Base-by-base conservation (phyloP, 768 basidiomycete genomes). In the Pulveroboletus sp. region DNA sequence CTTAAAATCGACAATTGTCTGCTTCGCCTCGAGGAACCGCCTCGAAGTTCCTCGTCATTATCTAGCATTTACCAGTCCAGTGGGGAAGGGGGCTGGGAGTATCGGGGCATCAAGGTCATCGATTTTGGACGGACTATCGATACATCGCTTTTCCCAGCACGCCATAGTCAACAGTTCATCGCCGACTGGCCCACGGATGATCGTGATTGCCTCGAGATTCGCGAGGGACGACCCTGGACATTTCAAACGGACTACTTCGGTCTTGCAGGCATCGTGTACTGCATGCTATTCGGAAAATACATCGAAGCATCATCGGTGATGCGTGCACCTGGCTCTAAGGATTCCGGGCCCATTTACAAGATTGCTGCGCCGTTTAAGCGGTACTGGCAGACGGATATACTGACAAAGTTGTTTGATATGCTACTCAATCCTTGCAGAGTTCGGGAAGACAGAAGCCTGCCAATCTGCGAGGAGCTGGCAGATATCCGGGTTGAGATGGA, bases 1-100 rank as follows among this genome's bases (percentile, higher is more conserved):
- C 78, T 99, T 55, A 99, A 99, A 75, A 96, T 98, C 67, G 96
- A 99, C 71, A 99, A 99, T 71, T 96, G 94, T 65, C 78, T 99
- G n/a, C 74, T 98, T 8, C 83, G 96, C 5, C 77, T 99, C 39
- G 87, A 92, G 55, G 87, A 90, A 45, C 83, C 88, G 5, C 84
- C 85, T 2, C 84, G 83, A 3, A 83, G 83, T 1, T 68, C 77
- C 1, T 74, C 83, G 0, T 76, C 80, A 1, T 92, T 94, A 85
- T 78, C 82, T 1, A 70, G 79, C 43, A 69, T 74, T n/a, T 98
- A 97, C 71, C 80, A 85, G 50, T 81, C 86, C 1, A 71, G 75
- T 0, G 95, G 95, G 15, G 81, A 79, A 14, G 79, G 80, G 24
- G 95, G 95, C 5, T 99, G 96, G 96, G 66, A 73, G 47, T 69